phyloP scores from a whole-genome alignment of 148 eudicot species.

The Spergularia bocconei region DNA sequence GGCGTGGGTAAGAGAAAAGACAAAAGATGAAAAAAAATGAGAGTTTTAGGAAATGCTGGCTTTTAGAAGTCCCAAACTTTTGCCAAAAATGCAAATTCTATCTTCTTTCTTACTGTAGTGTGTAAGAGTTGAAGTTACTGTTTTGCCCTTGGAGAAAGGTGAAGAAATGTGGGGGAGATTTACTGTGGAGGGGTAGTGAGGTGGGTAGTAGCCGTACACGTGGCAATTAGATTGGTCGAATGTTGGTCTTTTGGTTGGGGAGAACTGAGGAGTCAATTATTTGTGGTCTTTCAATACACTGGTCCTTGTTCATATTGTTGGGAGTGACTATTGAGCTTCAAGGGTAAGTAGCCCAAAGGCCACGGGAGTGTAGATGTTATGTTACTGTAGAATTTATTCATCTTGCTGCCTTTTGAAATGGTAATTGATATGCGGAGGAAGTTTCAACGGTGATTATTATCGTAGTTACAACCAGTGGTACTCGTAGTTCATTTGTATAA shows the following conservation, averaged over 20 bases:
- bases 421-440: too few relatives aligned
- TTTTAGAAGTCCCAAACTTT: slow-evolving; percentile 17
- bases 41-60: neutral
- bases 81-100: slow-evolving; percentile 15
- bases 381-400: too few relatives aligned
- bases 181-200: neutral
- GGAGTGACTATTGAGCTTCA: too few relatives aligned
- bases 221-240: slow-evolving; percentile 4
- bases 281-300: too few relatives aligned
- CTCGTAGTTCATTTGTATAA: too few relatives aligned
- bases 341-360: too few relatives aligned
- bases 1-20: neutral
- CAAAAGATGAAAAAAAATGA: neutral
- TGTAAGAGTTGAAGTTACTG: neutral
- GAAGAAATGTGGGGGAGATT: neutral
- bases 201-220: slow-evolving; percentile 24
- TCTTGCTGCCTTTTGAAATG: too few relatives aligned
- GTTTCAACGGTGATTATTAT: too few relatives aligned
- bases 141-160: neutral
- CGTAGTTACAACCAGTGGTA: too few relatives aligned
- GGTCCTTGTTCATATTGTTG: too few relatives aligned
- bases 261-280: neutral
- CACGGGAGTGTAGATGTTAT: too few relatives aligned
- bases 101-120: neutral
- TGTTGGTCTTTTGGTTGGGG: slow-evolving; percentile 17